A percentile compares a stretch with the other conserved stretches of the same genome.
Conservation (phyloP, 2,329 filamentous ascomycete genomes). For the Cordyceps cicadae region DNA sequence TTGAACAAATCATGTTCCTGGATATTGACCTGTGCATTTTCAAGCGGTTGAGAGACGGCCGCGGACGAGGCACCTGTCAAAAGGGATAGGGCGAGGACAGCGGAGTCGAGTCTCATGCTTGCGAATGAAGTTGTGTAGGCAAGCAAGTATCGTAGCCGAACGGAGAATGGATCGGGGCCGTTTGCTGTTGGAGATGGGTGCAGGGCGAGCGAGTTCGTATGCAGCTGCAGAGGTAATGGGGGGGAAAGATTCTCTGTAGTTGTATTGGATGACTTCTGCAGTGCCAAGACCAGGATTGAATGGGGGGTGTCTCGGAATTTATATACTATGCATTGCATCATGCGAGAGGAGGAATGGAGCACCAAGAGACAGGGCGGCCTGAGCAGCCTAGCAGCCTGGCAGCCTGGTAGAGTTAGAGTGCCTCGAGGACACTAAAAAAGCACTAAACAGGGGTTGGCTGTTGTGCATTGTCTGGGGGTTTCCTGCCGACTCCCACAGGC, state of each 20-base stretch:
- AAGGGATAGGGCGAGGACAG: slow-evolving; percentile 24
- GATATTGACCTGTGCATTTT: slow-evolving; percentile 16
- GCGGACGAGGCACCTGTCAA: slow-evolving; percentile 10
- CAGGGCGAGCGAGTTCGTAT: neutral
- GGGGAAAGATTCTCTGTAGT: neutral
- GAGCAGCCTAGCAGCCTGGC: neutral
- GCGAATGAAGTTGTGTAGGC: neutral
- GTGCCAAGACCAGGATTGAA: neutral
- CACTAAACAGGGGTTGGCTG: neutral
- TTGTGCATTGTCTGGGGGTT: neutral
- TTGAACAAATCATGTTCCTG: slow-evolving; percentile 45
- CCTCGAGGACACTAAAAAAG: neutral
- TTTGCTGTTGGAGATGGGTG: neutral
- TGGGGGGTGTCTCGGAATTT: slow-evolving; percentile 3
- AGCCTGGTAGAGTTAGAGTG: no score
- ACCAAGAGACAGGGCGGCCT: neutral
- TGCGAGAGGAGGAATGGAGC: neutral
- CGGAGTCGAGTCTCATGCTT: slow-evolving; percentile 26
- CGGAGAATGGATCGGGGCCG: neutral
- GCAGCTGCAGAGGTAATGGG: neutral
- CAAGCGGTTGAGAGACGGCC: slow-evolving; percentile 1
- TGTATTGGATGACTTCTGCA: neutral
- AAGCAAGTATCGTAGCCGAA: neutral
- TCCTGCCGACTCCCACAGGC: neutral
- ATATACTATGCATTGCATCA: neutral